Percentiles rank a stretch among this genome's conserved stretches.
phyloP scores from a whole-genome alignment of 306 rosid genomes.

The Trifolium repens region DNA sequence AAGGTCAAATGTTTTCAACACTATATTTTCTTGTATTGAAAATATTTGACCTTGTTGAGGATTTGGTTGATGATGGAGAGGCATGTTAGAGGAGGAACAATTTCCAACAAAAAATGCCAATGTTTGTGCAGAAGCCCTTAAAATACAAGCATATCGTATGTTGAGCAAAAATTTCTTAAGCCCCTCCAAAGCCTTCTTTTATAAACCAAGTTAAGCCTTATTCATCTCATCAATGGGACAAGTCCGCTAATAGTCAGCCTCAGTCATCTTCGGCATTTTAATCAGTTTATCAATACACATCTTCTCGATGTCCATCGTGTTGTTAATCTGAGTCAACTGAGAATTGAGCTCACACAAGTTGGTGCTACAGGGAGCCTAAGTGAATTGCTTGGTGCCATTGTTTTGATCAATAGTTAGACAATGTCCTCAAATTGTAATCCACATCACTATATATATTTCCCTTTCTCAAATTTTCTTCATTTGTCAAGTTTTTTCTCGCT shows the following conservation, averaged over 20 bases:
- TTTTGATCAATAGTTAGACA: too few relatives aligned
- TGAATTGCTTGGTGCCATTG: constrained; percentile 18
- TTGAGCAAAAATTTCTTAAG: neutral
- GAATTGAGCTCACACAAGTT: constrained; percentile 33
- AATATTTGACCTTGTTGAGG: neutral
- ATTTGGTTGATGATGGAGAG: neutral
- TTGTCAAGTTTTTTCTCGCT: too few relatives aligned
- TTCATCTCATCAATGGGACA: neutral
- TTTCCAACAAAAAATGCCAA: neutral
- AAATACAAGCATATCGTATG: neutral
- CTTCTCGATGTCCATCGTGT: neutral
- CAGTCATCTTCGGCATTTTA: neutral
- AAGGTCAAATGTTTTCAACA: too few relatives aligned
- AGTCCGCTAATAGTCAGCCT: constrained; percentile 30
- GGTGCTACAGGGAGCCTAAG: too few relatives aligned
- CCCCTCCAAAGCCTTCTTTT: neutral
- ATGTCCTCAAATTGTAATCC: too few relatives aligned
- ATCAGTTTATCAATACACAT: neutral
- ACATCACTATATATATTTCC: too few relatives aligned
- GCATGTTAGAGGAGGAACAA: neutral
- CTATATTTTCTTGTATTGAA: too few relatives aligned
- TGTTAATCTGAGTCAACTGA: neutral
- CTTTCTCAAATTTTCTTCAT: too few relatives aligned
- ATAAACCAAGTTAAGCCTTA: neutral
- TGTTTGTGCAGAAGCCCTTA: neutral